These are phyloP conservation scores for Cryptococcus jaspeensis DNA, from an alignment of 1,284 basidiomycete genomes.

Conservation along the genomic window DNA sequence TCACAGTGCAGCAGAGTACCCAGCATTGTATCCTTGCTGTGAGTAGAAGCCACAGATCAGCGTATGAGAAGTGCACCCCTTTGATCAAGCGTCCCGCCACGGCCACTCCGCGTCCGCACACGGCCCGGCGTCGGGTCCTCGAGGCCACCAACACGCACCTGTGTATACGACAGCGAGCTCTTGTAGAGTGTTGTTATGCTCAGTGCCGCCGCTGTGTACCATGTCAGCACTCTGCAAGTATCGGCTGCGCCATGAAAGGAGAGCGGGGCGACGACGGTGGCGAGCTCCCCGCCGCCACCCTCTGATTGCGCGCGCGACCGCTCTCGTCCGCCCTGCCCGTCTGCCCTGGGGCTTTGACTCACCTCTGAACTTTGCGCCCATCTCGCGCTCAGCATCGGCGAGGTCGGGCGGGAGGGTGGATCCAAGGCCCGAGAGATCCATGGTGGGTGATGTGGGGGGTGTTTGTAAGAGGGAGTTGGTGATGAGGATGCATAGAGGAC, in stretches of 20 bases:
- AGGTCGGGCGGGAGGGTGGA: slow-evolving; percentile 47
- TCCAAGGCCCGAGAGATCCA: slow-evolving; percentile 50
- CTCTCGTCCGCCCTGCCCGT: too few relatives aligned
- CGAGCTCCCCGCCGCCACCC: too few relatives aligned
- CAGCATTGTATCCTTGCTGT: slow-evolving; percentile 52
- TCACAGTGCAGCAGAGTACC: slow-evolving; percentile 50
- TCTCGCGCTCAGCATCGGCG: slow-evolving; percentile 51
- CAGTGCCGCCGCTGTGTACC: slow-evolving; percentile 45
- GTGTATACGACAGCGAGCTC: slow-evolving; percentile 47
- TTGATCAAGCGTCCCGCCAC: background rate
- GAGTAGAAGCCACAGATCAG: background rate
- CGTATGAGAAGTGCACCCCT: background rate
- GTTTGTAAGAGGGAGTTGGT: background rate
- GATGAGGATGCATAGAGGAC: background rate
- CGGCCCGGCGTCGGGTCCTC: background rate
- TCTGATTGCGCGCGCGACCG: too few relatives aligned
- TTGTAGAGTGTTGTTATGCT: slow-evolving; percentile 53
- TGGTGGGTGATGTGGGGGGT: slow-evolving; percentile 8
- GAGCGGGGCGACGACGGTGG: too few relatives aligned
- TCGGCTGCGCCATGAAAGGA: too few relatives aligned
- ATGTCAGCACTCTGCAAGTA: slow-evolving; percentile 11
- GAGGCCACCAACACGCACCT: slow-evolving; percentile 35
- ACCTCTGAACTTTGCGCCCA: slow-evolving; percentile 54
- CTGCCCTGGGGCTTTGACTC: slow-evolving; percentile 10
- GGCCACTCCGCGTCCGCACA: slow-evolving; percentile 2